Base-by-base conservation (phyloP, 2,329 filamentous ascomycete genomes). In the Penicillium sp. region DNA sequence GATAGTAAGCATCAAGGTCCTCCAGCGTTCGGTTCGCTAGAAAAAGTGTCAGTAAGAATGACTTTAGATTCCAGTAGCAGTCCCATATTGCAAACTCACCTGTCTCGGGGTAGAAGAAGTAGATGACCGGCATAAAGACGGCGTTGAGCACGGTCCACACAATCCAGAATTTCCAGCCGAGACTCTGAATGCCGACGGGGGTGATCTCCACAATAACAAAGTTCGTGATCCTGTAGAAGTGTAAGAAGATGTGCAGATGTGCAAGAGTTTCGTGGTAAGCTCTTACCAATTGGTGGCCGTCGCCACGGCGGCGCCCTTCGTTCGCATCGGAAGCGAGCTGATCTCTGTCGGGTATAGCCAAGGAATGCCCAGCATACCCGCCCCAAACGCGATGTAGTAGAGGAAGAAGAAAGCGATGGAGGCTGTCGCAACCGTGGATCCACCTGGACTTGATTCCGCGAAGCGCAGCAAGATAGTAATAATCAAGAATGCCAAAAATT, bases 281-380 rank as follows among this genome's bases (percentile, higher is more conserved):
- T 27, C 19, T 24, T 51, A 68, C 80, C 81, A 83, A 50, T 83
- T 82, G 0, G 80, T 82, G 0, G 78, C 79, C 3, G 79, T 81
- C 0, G 76, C 80, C 0, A 81, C 55, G 0, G 79, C 79, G 1
- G 79, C 78, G 6, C 79, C 80, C 60, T 82, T 82, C 0, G 78
- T 79, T 14, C 81, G 69, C 78, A 82, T 82, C 0, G 73, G 69
- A 22, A 83, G 68, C 0, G 75, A 76, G 62, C 82, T 83, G 67
- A 83, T 81, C 56, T 83, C 81, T 1, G 80, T 77, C 0, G 80
- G 79, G 58, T 81, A 82, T 31, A 47, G n/a, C n/a, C n/a, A n/a
- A n/a, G n/a, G n/a, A n/a, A n/a, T n/a, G n/a, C 50, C 0, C 81
- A 62, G 54, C 62, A 64, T 64, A 7, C 62, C 62, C 40, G 60